Evolutionary conservation across 2,329 filamentous ascomycete species (phyloP).

Genomic region (Geosmithia flava): DNA sequence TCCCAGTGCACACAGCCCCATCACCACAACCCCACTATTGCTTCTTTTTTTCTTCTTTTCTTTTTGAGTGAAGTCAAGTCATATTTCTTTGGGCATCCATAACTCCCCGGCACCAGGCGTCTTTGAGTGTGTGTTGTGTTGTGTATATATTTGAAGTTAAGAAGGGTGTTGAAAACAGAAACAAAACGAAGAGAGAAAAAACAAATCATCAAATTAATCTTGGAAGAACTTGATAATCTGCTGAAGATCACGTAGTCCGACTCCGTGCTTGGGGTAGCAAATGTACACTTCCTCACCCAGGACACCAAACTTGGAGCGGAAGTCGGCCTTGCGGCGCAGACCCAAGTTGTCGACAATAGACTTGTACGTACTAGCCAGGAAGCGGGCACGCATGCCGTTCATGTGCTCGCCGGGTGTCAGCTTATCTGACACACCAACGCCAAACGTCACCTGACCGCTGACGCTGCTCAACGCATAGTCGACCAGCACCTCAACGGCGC

Average conservation of each 20-base stretch:
- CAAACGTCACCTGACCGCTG: conserved; percentile 62
- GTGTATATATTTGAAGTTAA: not conserved
- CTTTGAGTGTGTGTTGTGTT: not conserved
- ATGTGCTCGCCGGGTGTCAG: conserved; percentile 73
- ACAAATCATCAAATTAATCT: conserved; percentile 31
- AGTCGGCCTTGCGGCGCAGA: conserved; percentile 74
- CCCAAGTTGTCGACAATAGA: conserved; percentile 72
- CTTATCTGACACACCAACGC: conserved; percentile 64
- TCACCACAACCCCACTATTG: not conserved
- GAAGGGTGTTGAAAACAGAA: not conserved
- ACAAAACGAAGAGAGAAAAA: not conserved
- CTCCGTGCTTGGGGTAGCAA: conserved; percentile 75
- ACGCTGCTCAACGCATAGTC: conserved; percentile 49
- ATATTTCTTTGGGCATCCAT: too few relatives aligned
- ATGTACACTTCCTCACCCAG: conserved; percentile 78
- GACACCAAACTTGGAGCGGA: conserved; percentile 82
- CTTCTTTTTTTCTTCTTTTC: too few relatives aligned
- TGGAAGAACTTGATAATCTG: conserved; percentile 89
- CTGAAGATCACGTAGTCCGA: conserved; percentile 69
- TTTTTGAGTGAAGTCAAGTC: too few relatives aligned
- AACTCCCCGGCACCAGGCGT: not conserved
- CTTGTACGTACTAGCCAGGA: conserved; percentile 73
- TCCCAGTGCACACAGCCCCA: not conserved
- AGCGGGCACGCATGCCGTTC: conserved; percentile 65
- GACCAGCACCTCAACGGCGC: conserved; percentile 76